Percentiles rank a stretch among this genome's conserved stretches.
Conservation (phyloP, 2,329 filamentous ascomycete genomes). For the Colletotrichum brevisporum region DNA sequence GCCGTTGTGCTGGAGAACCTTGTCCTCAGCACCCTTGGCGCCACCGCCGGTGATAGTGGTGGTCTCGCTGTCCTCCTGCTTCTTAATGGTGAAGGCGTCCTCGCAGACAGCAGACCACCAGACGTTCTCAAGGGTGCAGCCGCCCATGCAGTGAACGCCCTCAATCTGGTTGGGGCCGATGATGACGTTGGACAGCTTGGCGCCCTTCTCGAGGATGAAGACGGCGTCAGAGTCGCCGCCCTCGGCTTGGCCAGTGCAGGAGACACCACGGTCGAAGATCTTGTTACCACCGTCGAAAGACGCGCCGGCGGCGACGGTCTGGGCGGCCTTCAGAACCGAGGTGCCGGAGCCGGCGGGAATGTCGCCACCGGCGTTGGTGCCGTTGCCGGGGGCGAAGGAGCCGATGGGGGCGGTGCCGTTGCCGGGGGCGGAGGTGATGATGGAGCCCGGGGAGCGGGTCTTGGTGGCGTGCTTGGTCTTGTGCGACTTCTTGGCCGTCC, state of each 20-base stretch:
- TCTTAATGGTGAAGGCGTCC: slow-evolving; percentile 52
- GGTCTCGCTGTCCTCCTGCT: slow-evolving; percentile 42
- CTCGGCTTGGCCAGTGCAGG: slow-evolving; percentile 59
- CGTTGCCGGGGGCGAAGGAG: slow-evolving; percentile 16
- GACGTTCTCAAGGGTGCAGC: slow-evolving; percentile 56
- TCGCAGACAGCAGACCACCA: slow-evolving; percentile 57
- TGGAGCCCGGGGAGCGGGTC: slow-evolving; percentile 21
- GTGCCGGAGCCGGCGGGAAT: slow-evolving; percentile 47
- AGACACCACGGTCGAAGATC: slow-evolving; percentile 55
- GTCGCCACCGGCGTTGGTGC: slow-evolving; percentile 39
- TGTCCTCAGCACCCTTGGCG: slow-evolving; percentile 33
- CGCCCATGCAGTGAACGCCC: slow-evolving; percentile 61
- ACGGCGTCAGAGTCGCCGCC: slow-evolving; percentile 59
- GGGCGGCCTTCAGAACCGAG: slow-evolving; percentile 42
- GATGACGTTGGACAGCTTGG: slow-evolving; percentile 60
- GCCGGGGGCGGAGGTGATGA: slow-evolving; percentile 33
- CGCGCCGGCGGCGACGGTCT: slow-evolving; percentile 48
- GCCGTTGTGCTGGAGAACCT: slow-evolving; percentile 42
- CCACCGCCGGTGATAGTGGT: slow-evolving; percentile 37
- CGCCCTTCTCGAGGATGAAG: slow-evolving; percentile 58
- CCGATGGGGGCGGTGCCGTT: slow-evolving; percentile 14
- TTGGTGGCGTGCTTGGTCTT: slow-evolving; percentile 31
- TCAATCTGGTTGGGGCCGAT: slow-evolving; percentile 61
- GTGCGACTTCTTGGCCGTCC: slow-evolving; percentile 16
- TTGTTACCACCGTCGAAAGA: slow-evolving; percentile 48